These are phyloP conservation scores for Juglanconis oblonga DNA, from an alignment of 2,329 filamentous ascomycete species.

Conservation along the genomic window DNA sequence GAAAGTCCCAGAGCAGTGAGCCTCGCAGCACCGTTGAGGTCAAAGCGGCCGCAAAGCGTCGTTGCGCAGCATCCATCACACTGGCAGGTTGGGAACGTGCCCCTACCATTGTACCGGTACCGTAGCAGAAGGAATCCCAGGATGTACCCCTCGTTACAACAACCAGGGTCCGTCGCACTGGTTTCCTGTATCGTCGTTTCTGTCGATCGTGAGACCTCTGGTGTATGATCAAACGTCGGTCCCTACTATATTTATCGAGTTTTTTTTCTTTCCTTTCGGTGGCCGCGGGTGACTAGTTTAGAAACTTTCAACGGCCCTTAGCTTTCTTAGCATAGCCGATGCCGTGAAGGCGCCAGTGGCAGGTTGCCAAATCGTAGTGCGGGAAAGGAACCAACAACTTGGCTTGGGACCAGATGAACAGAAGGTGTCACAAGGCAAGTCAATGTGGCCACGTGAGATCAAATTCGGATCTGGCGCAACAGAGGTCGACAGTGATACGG, in stretches of 20 bases:
- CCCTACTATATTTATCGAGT: slow-evolving; percentile 6
- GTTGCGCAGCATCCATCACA: not conserved
- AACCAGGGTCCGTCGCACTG: slow-evolving; percentile 15
- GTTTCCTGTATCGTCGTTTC: slow-evolving; percentile 10
- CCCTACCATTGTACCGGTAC: not conserved
- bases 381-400: not conserved
- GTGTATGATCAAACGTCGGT: slow-evolving; percentile 4
- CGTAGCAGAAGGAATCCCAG: not conserved
- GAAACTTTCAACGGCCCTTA: slow-evolving; percentile 11
- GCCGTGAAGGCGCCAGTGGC: not conserved
- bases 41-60: not conserved
- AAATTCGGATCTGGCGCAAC: no score
- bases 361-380: not conserved
- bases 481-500: no score
- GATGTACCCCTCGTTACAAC: not conserved
- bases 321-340: slow-evolving; percentile 8
- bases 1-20: not conserved
- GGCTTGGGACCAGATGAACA: slow-evolving; percentile 4
- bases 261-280: not conserved
- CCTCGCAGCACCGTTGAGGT: not conserved
- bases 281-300: not conserved
- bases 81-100: not conserved
- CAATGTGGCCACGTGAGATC: no score
- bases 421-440: not conserved
- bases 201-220: slow-evolving; percentile 10